Conservation (phyloP, 1,139 yeast species). For the Candida glucosophila region DNA sequence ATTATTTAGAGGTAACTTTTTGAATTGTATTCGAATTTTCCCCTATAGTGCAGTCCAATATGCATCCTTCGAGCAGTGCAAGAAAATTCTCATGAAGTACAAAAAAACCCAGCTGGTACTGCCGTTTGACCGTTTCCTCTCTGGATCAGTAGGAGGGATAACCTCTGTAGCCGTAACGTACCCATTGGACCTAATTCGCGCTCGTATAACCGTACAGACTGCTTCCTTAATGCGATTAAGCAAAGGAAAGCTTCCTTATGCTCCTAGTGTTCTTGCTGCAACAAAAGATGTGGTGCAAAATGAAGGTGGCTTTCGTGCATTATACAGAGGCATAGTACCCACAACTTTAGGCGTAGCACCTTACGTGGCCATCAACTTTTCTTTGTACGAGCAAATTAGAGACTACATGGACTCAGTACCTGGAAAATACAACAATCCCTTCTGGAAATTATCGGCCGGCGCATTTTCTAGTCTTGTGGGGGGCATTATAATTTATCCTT, state of each 20-base stretch:
- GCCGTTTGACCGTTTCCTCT: conserved; percentile 47
- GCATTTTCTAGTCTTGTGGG: conserved; percentile 66
- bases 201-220: conserved; percentile 83
- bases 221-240: conserved; percentile 55
- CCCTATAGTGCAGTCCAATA: conserved; percentile 97
- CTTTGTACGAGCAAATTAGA: conserved; percentile 76
- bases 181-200: conserved; percentile 86
- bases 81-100: conserved; percentile 30
- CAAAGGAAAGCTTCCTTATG: conserved; percentile 34
- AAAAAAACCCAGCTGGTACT: conserved; percentile 31
- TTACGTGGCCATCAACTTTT: conserved; percentile 87
- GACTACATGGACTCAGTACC: conserved; percentile 40
- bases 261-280: conserved; percentile 66
- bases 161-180: conserved; percentile 78
- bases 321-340: conserved; percentile 81
- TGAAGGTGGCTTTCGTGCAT: conserved; percentile 77
- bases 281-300: conserved; percentile 49
- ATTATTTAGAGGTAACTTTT: conserved; percentile 79
- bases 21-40: conserved; percentile 81
- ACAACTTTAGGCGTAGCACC: conserved; percentile 94
- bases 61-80: conserved; percentile 71
- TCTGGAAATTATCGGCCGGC: conserved; percentile 66
- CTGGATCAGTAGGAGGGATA: conserved; percentile 81
- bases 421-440: conserved; percentile 32
- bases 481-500: conserved; percentile 82